Percentiles rank a stretch among this genome's conserved stretches.
phyloP scores from a whole-genome alignment of 2,329 filamentous ascomycete species.

The Tolypocladium tundrense region DNA sequence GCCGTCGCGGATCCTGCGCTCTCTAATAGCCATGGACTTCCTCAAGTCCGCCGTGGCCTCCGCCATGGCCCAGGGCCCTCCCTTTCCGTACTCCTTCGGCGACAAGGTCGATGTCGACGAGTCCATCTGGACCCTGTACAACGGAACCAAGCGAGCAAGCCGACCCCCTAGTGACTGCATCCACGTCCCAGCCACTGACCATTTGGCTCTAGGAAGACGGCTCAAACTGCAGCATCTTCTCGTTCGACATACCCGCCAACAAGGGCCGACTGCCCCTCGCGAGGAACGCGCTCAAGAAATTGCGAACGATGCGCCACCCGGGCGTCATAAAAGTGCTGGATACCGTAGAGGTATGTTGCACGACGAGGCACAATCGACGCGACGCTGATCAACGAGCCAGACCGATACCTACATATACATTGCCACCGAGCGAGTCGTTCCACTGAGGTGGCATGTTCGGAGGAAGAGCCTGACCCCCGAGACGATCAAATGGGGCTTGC shows the following conservation, averaged over 20 bases:
- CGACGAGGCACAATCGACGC: neutral
- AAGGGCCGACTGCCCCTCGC: slow-evolving; percentile 75
- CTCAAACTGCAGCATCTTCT: slow-evolving; percentile 91
- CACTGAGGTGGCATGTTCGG: slow-evolving; percentile 82
- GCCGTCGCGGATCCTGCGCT: neutral
- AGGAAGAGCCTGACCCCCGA: slow-evolving; percentile 80
- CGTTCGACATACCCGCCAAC: slow-evolving; percentile 79
- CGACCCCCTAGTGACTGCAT: neutral
- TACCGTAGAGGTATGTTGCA: slow-evolving; percentile 66
- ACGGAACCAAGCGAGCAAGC: slow-evolving; percentile 79
- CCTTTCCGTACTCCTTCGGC: slow-evolving; percentile 86
- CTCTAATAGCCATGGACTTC: slow-evolving; percentile 65
- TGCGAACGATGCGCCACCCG: slow-evolving; percentile 85
- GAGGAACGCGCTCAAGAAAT: slow-evolving; percentile 87
- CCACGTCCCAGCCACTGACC: neutral
- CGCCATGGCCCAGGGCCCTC: slow-evolving; percentile 87
- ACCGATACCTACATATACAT: slow-evolving; percentile 95
- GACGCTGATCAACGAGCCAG: slow-evolving; percentile 31
- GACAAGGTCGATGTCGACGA: slow-evolving; percentile 87
- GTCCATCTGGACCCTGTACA: slow-evolving; percentile 93
- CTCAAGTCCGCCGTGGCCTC: slow-evolving; percentile 96
- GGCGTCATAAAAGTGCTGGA: slow-evolving; percentile 91
- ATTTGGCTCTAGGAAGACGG: slow-evolving; percentile 63
- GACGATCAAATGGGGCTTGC: slow-evolving; percentile 93
- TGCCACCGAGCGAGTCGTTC: slow-evolving; percentile 81